Percentiles rank a stretch among this genome's conserved stretches.
Conservation (phyloP, 306 rosid species). For the Cucurbita ficifolia region DNA sequence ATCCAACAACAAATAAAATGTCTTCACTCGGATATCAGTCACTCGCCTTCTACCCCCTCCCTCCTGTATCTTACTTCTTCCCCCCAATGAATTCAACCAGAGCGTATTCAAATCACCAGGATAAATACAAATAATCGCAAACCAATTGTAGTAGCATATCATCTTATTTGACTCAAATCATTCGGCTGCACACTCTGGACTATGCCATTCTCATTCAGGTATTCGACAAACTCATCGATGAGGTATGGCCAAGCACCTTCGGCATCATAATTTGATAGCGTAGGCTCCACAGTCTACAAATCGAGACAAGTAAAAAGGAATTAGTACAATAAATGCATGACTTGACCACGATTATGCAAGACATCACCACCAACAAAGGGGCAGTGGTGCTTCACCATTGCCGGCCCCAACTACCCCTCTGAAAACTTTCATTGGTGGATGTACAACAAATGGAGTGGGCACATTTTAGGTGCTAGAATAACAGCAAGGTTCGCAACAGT, state of each 20-base stretch:
- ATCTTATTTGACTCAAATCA: slow-evolving; percentile 28
- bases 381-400: too few species aligned
- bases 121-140: not conserved
- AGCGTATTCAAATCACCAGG: slow-evolving; percentile 9
- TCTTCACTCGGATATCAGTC: not conserved
- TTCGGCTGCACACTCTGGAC: slow-evolving; percentile 24
- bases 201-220: slow-evolving; percentile 65
- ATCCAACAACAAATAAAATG: slow-evolving; percentile 3
- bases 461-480: too few species aligned
- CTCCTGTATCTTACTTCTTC: slow-evolving; percentile 8
- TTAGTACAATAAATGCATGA: not conserved
- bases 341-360: not conserved
- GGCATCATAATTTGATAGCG: slow-evolving; percentile 69
- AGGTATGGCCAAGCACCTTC: slow-evolving; percentile 99
- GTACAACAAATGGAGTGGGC: too few species aligned
- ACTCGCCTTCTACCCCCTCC: not conserved
- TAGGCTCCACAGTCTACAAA: slow-evolving; percentile 52
- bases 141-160: slow-evolving; percentile 13
- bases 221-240: slow-evolving; percentile 88
- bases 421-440: too few species aligned
- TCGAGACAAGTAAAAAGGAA: not conserved
- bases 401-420: too few species aligned
- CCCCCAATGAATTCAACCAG: slow-evolving; percentile 9
- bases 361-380: not conserved
- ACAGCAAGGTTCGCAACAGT: too few species aligned